Base-by-base conservation (phyloP, 148 eudicot species). In the Chenopodium quinoa region DNA sequence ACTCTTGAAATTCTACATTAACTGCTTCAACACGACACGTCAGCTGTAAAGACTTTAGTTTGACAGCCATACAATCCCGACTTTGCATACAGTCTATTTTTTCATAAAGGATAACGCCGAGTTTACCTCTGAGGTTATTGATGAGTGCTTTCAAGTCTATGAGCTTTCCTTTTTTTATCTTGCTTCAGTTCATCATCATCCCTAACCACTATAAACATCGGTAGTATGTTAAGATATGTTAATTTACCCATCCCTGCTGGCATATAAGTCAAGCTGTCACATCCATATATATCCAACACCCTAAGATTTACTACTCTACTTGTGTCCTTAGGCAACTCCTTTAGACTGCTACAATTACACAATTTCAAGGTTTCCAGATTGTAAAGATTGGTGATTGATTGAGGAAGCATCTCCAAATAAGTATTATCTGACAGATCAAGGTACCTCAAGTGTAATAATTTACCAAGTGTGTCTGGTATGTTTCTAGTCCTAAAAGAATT, bases 241-340 rank as follows among this genome's bases (percentile, higher is more conserved):
- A 85, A 47, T 2, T 12, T 64, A 3, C 37, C 77, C 44, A 85
- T 44, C 19, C 77, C 63, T 17, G 74, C 13, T 4, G 85, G 87
- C 83, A 82, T 85, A 69, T 40, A 46, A 19, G 1, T 48, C 56
- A 85, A 37, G 2, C 19, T 9, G 1, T 10, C 0, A 50, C 79
- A 76, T 0, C 12, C 2, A 0, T 0, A 0, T 31, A 79, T 56
- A 34, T 76, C 69, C 62, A 85, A 63, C 34, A 69, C 69, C 76
- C 76, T 75, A 10, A 87, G 86, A 32, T 76, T 85, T 9, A 71
- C 44, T 37, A 85, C 66, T 40, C 76, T 85, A 0, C 50, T 25
- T 0, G 78, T 58, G 44, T 79, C 34, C 10, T 27, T 46, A 0
- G 89, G 89, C 52, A 87, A 72, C 31, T 69, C 75, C 62, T 19